phyloP scores from a whole-genome alignment of 345 rosid species.

The Bruguiera gymnorhiza region DNA sequence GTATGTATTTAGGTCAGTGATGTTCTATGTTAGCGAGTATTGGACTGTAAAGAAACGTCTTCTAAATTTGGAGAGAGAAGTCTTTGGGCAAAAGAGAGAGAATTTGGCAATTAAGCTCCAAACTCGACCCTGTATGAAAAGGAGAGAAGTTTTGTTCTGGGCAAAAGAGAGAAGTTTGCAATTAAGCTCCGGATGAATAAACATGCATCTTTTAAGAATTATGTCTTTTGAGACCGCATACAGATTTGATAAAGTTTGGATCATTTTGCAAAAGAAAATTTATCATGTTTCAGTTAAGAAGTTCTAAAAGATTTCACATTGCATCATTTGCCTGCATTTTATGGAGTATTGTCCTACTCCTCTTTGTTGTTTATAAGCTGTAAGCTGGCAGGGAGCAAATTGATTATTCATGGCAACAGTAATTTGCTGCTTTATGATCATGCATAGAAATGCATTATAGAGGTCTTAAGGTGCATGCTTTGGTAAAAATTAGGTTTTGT shows the following conservation, averaged over 20 bases:
- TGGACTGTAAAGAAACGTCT: too few relatives aligned
- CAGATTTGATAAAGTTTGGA: too few relatives aligned
- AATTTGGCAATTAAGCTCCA: neutral
- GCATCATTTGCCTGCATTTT: neutral
- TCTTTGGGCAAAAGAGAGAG: neutral
- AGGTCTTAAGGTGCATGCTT: conserved; percentile 2
- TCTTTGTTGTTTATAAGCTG: too few relatives aligned
- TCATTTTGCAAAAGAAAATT: too few relatives aligned
- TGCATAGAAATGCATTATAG: conserved; percentile 4
- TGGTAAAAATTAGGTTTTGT: neutral
- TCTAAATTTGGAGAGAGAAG: too few relatives aligned
- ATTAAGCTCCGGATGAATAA: neutral
- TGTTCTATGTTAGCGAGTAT: too few relatives aligned
- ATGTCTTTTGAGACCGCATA: neutral
- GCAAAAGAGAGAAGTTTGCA: neutral
- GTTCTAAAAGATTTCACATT: neutral
- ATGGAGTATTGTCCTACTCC: neutral
- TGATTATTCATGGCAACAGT: neutral
- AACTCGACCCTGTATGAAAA: neutral
- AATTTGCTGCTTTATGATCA: neutral
- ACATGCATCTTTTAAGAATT: neutral
- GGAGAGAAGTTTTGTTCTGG: neutral
- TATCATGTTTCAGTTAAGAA: too few relatives aligned
- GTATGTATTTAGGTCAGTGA: too few relatives aligned
- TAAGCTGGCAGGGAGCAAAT: too few relatives aligned